phyloP scores from a whole-genome alignment of 1,284 basidiomycete genomes.

The Marasmius oreades region DNA sequence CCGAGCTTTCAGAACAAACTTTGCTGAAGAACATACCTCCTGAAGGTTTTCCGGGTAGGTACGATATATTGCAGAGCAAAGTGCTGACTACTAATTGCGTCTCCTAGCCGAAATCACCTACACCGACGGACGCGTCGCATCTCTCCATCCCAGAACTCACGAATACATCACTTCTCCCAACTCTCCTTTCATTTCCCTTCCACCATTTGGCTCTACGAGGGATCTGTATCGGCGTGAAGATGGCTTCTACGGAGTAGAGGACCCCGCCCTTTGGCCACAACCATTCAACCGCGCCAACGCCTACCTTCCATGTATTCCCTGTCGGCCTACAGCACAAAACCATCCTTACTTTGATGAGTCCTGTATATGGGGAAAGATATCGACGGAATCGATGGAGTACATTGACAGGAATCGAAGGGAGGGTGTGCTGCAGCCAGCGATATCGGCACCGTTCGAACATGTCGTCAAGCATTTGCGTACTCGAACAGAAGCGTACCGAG shows the following conservation, averaged over 20 bases:
- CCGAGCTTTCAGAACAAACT: not conserved
- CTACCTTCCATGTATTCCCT: not conserved
- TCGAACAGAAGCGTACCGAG: not conserved
- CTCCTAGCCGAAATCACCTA: not conserved
- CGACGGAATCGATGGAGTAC: not conserved
- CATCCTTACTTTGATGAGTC: not conserved
- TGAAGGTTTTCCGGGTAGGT: not conserved
- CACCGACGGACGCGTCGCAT: not conserved
- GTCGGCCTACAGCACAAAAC: not conserved
- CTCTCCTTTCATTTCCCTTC: not conserved
- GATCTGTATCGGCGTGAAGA: slow-evolving; percentile 5
- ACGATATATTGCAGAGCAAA: not conserved
- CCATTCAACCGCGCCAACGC: not conserved
- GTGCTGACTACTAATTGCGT: not conserved
- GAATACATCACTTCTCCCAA: slow-evolving; percentile 9
- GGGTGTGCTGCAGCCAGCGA: too few species aligned
- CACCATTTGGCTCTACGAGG: slow-evolving; percentile 3
- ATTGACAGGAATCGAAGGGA: not conserved
- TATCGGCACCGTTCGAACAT: too few species aligned
- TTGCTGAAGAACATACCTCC: not conserved
- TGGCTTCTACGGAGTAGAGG: slow-evolving; percentile 3
- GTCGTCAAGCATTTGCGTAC: not conserved
- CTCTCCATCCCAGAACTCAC: not conserved
- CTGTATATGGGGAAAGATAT: not conserved
- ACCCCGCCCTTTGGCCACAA: slow-evolving; percentile 3